Conservation (phyloP, 345 rosid species). For the Hypericum androsaemum region DNA sequence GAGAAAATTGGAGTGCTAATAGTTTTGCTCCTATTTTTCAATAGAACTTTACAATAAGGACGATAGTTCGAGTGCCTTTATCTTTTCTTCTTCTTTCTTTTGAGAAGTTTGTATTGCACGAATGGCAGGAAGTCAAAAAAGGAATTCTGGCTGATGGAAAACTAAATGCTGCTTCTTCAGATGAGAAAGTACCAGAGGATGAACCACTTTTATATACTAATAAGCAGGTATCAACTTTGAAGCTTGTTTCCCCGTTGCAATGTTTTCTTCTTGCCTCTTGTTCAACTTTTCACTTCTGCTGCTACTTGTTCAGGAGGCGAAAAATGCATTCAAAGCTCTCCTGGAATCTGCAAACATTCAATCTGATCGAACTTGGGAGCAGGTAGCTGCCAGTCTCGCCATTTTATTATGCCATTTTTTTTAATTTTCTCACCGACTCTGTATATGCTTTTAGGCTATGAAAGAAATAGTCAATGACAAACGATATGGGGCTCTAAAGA, state of each 20-base stretch:
- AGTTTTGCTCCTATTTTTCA: too few species aligned
- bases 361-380: slow-evolving; percentile 99
- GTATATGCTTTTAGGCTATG: slow-evolving; percentile 44
- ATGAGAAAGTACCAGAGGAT: slow-evolving; percentile 62
- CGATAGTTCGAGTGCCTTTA: too few species aligned
- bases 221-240: slow-evolving; percentile 50
- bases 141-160: slow-evolving; percentile 44
- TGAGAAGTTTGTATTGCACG: neutral
- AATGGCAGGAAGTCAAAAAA: slow-evolving; percentile 53
- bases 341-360: slow-evolving; percentile 77
- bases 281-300: slow-evolving; percentile 2
- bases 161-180: slow-evolving; percentile 37
- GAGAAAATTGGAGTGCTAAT: too few species aligned
- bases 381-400: slow-evolving; percentile 32
- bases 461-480: slow-evolving; percentile 79
- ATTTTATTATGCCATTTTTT: too few species aligned
- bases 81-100: neutral
- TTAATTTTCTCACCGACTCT: too few species aligned
- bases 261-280: neutral
- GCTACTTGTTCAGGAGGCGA: slow-evolving; percentile 59
- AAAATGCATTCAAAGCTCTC: slow-evolving; percentile 92
- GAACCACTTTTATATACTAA: slow-evolving; percentile 71
- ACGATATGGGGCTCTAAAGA: slow-evolving; percentile 81
- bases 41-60: too few species aligned
- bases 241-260: neutral